These are phyloP conservation scores for Limnomonas spitsbergensis DNA, from an alignment of 139 green algal species.

Conservation along the genomic window DNA sequence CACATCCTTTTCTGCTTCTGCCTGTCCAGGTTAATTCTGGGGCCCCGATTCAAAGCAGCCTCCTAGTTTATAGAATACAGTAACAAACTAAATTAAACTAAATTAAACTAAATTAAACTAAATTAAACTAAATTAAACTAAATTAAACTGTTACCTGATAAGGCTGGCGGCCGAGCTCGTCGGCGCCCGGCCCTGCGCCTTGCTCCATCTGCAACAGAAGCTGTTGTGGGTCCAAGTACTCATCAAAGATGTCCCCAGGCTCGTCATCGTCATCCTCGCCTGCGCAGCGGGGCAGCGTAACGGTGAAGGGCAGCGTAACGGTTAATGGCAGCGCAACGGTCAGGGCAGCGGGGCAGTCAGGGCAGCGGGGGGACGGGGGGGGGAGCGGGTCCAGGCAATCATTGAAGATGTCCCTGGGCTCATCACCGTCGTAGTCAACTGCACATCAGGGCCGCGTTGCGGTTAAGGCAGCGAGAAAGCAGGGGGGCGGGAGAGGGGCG, in stretches of 20 bases:
- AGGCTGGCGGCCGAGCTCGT: not conserved
- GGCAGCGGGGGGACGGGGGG: too few relatives aligned
- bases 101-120: too few relatives aligned
- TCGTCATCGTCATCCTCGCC: slow-evolving; percentile 27
- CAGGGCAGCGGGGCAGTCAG: not conserved
- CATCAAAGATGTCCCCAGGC: slow-evolving; percentile 38
- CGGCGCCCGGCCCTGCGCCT: not conserved
- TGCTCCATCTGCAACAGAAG: slow-evolving; percentile 51
- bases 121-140: too few relatives aligned
- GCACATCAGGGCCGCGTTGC: not conserved
- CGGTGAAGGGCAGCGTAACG: not conserved
- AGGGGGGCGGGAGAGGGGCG: too few relatives aligned
- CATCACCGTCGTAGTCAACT: not conserved
- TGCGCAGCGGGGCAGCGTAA: not conserved
- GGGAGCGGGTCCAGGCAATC: too few relatives aligned
- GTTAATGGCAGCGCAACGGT: not conserved
- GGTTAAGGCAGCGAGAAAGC: not conserved
- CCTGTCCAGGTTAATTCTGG: too few relatives aligned
- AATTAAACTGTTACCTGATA: too few relatives aligned
- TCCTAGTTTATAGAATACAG: too few relatives aligned
- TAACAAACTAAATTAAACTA: too few relatives aligned
- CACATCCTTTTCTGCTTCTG: too few relatives aligned
- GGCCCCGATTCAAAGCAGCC: too few relatives aligned
- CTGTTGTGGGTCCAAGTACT: slow-evolving; percentile 39
- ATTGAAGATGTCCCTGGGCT: not conserved